Evolutionary conservation across 352 stramenopile genomes (phyloP).

Genomic region (Phytophthora pini): DNA sequence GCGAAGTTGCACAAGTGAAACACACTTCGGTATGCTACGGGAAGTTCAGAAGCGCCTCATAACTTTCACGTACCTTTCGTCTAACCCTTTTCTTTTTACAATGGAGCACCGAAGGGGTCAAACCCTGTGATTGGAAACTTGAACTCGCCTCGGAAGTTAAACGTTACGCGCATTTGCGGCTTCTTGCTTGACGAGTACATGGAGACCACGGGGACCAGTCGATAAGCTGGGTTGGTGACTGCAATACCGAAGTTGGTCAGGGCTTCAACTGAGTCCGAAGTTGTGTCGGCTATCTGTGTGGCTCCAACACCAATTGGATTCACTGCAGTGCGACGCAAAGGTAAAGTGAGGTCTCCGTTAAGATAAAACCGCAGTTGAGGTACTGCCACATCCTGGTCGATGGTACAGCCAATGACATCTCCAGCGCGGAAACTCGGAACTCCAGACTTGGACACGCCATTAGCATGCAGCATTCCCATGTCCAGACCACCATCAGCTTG

Average conservation of each 20-base stretch:
- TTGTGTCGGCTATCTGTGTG: not conserved
- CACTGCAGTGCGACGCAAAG: slow-evolving; percentile 25
- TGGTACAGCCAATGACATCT: slow-evolving; percentile 78
- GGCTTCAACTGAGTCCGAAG: not conserved
- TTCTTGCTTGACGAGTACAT: slow-evolving; percentile 82
- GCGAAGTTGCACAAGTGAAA: too few species aligned
- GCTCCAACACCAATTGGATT: not conserved
- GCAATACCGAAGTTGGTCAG: slow-evolving; percentile 35
- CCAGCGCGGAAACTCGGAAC: slow-evolving; percentile 69
- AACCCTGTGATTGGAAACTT: slow-evolving; percentile 70
- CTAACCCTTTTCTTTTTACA: slow-evolving; percentile 23
- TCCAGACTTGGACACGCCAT: slow-evolving; percentile 70
- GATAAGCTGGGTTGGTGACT: slow-evolving; percentile 68
- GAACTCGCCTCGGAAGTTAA: slow-evolving; percentile 84
- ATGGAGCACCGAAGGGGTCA: slow-evolving; percentile 70
- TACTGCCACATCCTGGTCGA: slow-evolving; percentile 74
- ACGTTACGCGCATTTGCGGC: slow-evolving; percentile 69
- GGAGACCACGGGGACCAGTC: slow-evolving; percentile 68
- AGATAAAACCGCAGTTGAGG: slow-evolving; percentile 79
- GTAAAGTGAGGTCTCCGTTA: slow-evolving; percentile 75
- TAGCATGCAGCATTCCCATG: slow-evolving; percentile 78
- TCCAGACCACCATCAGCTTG: slow-evolving; percentile 75
- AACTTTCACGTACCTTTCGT: too few species aligned
- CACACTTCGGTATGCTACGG: too few species aligned
- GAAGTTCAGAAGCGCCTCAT: too few species aligned